Conservation (phyloP, 495 filamentous ascomycete species). For the Coniosporium apollinis region DNA sequence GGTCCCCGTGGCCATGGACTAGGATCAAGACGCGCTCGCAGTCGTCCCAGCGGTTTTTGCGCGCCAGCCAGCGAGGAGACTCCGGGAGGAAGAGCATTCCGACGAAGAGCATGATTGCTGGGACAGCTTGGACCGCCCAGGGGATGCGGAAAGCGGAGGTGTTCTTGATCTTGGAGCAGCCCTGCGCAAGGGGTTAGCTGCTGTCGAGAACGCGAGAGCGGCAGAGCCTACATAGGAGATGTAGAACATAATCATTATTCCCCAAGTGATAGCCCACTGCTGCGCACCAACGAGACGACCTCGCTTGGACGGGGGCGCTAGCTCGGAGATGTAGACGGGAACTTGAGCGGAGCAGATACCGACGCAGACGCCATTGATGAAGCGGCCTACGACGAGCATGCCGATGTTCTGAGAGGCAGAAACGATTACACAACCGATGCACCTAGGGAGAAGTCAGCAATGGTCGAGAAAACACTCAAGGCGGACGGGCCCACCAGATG, state of each 20-base stretch:
- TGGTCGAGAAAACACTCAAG: neutral
- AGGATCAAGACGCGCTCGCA: slow-evolving; percentile 43
- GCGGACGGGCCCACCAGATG: slow-evolving; percentile 36
- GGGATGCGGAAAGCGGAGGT: slow-evolving; percentile 52
- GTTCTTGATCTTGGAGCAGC: slow-evolving; percentile 45
- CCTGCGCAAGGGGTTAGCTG: no score
- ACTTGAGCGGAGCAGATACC: slow-evolving; percentile 68
- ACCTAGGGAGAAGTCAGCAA: slow-evolving; percentile 20
- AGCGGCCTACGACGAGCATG: slow-evolving; percentile 56
- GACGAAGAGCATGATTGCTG: slow-evolving; percentile 43
- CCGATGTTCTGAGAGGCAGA: slow-evolving; percentile 56
- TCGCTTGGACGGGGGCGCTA: slow-evolving; percentile 50
- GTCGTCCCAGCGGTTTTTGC: slow-evolving; percentile 60
- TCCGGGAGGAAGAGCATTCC: slow-evolving; percentile 54
- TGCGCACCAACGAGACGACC: slow-evolving; percentile 55
- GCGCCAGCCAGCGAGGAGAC: slow-evolving; percentile 62
- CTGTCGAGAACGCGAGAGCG: no score
- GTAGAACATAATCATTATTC: slow-evolving; percentile 68
- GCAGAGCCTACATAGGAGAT: slow-evolving; percentile 74
- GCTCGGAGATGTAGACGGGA: slow-evolving; percentile 62
- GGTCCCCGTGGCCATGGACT: slow-evolving; percentile 51
- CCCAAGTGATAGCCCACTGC: slow-evolving; percentile 59
- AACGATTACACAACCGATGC: slow-evolving; percentile 48
- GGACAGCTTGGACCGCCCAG: slow-evolving; percentile 64
- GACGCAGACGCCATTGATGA: slow-evolving; percentile 61